A percentile compares a stretch with the other conserved stretches of the same genome.
These are phyloP conservation scores for Allantophomopsis lycopodina DNA, from an alignment of 2,329 filamentous ascomycete species.

Conservation along the genomic window DNA sequence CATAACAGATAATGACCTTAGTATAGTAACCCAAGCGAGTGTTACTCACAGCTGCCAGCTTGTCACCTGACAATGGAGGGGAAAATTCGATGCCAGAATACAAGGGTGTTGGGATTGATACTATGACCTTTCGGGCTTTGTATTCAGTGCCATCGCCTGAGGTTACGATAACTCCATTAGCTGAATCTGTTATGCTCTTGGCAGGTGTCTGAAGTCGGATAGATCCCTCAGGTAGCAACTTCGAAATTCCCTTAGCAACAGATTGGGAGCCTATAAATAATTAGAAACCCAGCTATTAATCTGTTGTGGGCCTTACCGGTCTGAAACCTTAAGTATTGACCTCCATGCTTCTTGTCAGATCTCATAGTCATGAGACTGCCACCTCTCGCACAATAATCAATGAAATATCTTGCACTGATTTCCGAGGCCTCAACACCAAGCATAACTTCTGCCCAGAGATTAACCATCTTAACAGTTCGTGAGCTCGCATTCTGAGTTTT, in stretches of 20 bases:
- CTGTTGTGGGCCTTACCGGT: neutral
- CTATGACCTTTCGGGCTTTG: neutral
- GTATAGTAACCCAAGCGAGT: conserved; percentile 23
- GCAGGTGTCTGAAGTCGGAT: neutral
- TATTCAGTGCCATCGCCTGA: neutral
- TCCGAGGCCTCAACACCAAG: conserved; percentile 33
- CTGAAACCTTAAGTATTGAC: conserved; percentile 6
- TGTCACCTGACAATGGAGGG: neutral
- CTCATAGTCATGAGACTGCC: conserved; percentile 35
- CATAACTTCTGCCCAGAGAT: conserved; percentile 32
- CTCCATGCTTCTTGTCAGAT: conserved; percentile 35
- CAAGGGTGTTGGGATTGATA: neutral
- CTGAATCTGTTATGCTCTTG: neutral
- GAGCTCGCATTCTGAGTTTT: conserved; percentile 14
- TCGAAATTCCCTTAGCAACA: neutral
- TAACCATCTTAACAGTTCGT: conserved; percentile 20
- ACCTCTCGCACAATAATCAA: conserved; percentile 37
- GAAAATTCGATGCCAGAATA: neutral
- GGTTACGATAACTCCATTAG: neutral
- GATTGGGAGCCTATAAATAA: neutral
- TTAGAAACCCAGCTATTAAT: neutral
- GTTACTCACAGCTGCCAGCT: neutral
- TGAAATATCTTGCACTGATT: conserved; percentile 34
- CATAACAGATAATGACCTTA: conserved; percentile 16
- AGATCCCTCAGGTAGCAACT: neutral